phyloP scores from a whole-genome alignment of 2,329 filamentous ascomycete species.

The Sarocladium brachiariae region DNA sequence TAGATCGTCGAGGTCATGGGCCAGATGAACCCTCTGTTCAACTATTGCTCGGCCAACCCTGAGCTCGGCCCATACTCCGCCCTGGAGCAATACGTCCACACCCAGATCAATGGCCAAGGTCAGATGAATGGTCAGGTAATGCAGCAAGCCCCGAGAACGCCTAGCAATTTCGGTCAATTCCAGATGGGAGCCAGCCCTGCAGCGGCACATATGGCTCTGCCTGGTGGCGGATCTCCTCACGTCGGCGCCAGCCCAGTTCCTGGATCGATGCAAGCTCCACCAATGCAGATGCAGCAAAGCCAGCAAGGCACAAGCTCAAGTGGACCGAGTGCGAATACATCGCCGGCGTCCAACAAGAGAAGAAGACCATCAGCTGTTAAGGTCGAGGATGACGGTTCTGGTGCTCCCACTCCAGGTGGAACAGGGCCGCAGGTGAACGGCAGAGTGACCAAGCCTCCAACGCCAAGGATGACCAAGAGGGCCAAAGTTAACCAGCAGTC shows the following conservation, averaged over 20 bases:
- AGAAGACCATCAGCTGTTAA: constrained; percentile 52
- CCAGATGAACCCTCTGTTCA: constrained; percentile 59
- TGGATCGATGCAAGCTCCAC: constrained; percentile 56
- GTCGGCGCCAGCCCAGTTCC: constrained; percentile 54
- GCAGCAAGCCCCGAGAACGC: constrained; percentile 44
- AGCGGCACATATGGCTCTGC: constrained; percentile 51
- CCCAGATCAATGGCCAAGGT: constrained; percentile 34
- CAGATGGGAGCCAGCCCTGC: constrained; percentile 54
- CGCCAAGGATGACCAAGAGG: constrained; percentile 40
- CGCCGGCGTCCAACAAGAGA: constrained; percentile 53
- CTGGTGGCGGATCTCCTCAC: constrained; percentile 48
- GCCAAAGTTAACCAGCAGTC: constrained; percentile 7
- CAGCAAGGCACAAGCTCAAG: constrained; percentile 62
- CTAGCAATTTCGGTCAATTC: constrained; percentile 51
- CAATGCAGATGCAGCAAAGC: constrained; percentile 61
- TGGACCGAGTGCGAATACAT: constrained; percentile 61
- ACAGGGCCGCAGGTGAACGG: constrained; percentile 43
- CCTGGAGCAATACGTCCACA: constrained; percentile 52
- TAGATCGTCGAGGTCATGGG: constrained; percentile 60
- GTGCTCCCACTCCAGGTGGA: constrained; percentile 40
- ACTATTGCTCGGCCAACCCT: constrained; percentile 48
- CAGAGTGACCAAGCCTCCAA: constrained; percentile 48
- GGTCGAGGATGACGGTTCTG: constrained; percentile 46
- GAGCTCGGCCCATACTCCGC: constrained; percentile 49
- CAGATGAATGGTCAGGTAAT: constrained; percentile 43